Evolutionary conservation across 495 filamentous ascomycete genomes (phyloP), one percentile per base, ranked within the genome.

Genomic region (Neurospora sp.): DNA sequence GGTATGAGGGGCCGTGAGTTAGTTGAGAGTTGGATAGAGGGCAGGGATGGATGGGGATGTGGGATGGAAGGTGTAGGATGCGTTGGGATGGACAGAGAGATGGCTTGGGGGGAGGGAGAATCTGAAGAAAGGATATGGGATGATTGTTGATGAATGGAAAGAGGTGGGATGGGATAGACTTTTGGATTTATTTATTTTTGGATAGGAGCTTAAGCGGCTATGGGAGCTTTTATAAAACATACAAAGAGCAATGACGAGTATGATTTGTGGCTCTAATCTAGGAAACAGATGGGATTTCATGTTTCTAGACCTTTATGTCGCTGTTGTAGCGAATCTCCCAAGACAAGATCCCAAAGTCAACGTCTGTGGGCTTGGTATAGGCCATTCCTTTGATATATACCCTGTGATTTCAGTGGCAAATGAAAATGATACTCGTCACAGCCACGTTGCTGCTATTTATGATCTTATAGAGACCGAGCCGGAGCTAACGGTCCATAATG

Each of bases 1-100:
- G 84, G 82, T 89, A 82, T 74, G 82, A 82, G 39, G 87, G 85
- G 42, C 35, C 79, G 61, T 83, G 10, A n/a, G 41, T 27, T 4
- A 39, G 40, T 44, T n/a, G 38, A 39, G 38, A 39, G 1, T 9
- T 39, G 35, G 9, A 1, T 10, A 38, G 9, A 71, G 44, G 14
- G 16, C 7, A 35, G 6, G 3, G 35, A 16, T n/a, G 22, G n/a
- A 20, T 3, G 44, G 44, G n/a, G n/a, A 48, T 48, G 44, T 9
- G 5, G 41, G n/a, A 48, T 20, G 44, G n/a, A 9, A 5, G 39
- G 1, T 40, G 35, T 10, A 40, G 39, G 9, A 40, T 40, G 39
- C 35, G 35, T 37, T 37, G 35, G 35, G 35, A 37, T 40, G 39
- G 39, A 40, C 1, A 9, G 39, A 40, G 1, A 3, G 39, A 37